phyloP scores from a whole-genome alignment of 2,329 filamentous ascomycete species.

The Bipolaris victoriae region DNA sequence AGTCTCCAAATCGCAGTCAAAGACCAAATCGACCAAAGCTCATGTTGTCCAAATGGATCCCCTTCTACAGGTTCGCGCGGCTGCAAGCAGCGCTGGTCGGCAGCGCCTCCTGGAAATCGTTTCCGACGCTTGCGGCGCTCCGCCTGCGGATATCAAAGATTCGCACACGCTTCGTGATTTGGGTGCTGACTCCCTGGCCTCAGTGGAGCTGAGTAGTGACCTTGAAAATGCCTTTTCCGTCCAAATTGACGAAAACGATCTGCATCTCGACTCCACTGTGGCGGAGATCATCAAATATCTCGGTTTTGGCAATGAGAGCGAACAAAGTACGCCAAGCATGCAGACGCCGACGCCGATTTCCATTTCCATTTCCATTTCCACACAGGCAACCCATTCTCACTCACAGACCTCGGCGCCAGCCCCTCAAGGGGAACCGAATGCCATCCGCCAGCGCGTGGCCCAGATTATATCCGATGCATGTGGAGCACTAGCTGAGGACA shows the following conservation, averaged over 20 bases:
- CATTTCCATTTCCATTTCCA: neutral
- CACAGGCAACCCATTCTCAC: neutral
- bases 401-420: neutral
- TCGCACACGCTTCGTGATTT: conserved; percentile 12
- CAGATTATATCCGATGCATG: conserved; percentile 1
- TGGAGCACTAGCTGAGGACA: neutral
- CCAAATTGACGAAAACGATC: neutral
- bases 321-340: neutral
- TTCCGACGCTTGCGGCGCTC: conserved; percentile 1
- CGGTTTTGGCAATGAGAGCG: neutral
- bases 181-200: conserved; percentile 22
- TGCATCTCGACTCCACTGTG: conserved; percentile 1
- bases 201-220: conserved; percentile 3
- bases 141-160: neutral
- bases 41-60: neutral
- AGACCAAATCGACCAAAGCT: neutral
- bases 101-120: conserved; percentile 1
- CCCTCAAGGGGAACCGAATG: neutral
- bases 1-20: neutral
- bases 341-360: neutral
- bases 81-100: neutral
- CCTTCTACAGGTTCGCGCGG: neutral
- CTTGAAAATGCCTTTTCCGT: conserved; percentile 3
- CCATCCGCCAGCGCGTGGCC: neutral
- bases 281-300: neutral